Base-by-base conservation (phyloP, 306 rosid genomes). In the Canavalia ensiformis region DNA sequence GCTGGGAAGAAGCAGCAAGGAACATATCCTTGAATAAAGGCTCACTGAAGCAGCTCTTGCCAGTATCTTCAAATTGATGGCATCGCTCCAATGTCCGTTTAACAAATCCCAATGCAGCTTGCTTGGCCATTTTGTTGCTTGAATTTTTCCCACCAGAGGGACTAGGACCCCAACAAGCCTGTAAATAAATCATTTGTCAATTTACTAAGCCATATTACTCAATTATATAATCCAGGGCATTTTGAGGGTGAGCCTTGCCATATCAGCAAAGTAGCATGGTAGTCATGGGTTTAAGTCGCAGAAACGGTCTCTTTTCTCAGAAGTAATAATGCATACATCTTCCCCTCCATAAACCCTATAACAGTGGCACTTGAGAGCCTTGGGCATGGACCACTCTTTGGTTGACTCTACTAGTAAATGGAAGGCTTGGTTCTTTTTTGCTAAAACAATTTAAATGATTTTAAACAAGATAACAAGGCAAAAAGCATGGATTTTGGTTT, bases 11-110 rank as follows among this genome's bases (percentile, higher is more conserved):
- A 71, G 89, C 86, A 84, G 97, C 76, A 80, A 85, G 76, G 85
- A 89, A 89, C 81, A 81, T 89, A 82, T 89, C 97, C 89, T 76
- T 89, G 83, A 86, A 94, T 78, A 82, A 72, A 51, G 97, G 90
- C 67, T 90, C 98, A 3, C 87, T 86, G 88, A 96, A 96, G 91
- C 97, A 90, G 91, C 98, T 96, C 87, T 87, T 92, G 72, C 98
- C 97, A 31, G 92, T 90, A 49, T 88, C 90, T 88, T 96, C 97
- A 92, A 81, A 94, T 72, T 88, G 91, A 84, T 68, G 97, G 85
- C 92, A 94, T 68, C 89, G 90, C 30, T 90, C 94, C 88, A 96
- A 84, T 49, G 98, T 92, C 80, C 94, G 89, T 87, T 90, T 96
- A 75, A 91, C 89, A 90, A 94, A 84, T 81, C 89, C 87, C 74